Percentiles rank a stretch among this genome's conserved stretches.
These are phyloP conservation scores for Aspergillus novofumigatus DNA, from an alignment of 2,329 filamentous ascomycete genomes.

Conservation along the genomic window DNA sequence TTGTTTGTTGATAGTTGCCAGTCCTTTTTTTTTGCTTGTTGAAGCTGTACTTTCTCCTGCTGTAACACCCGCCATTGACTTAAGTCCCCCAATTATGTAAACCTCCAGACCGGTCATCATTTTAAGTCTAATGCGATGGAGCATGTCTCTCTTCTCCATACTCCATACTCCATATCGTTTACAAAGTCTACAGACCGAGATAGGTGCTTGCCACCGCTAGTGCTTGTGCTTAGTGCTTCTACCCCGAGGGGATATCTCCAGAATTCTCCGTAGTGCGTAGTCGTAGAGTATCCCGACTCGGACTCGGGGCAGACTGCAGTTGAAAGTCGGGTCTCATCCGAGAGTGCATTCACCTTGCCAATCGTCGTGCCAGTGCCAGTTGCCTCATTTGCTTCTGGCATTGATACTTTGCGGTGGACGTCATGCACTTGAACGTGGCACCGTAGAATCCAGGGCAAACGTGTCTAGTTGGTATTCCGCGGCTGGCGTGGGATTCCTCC, in stretches of 20 bases:
- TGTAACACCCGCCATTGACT: neutral
- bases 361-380: no score
- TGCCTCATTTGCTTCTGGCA: neutral
- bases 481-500: neutral
- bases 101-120: neutral
- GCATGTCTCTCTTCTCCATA: conserved; percentile 3
- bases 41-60: neutral
- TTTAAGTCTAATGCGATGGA: neutral
- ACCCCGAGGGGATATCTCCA: neutral
- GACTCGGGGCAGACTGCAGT: neutral
- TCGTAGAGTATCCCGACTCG: neutral
- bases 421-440: neutral
- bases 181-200: neutral
- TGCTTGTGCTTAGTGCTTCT: neutral
- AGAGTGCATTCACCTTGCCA: no score
- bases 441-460: neutral
- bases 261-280: neutral
- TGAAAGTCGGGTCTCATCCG: no score
- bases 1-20: neutral
- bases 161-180: neutral
- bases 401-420: neutral
- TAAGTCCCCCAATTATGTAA: neutral
- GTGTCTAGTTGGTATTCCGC: neutral
- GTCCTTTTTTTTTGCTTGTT: neutral
- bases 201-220: neutral